Conservation (phyloP, 2,329 filamentous ascomycete species). For the Penicillium sp. region DNA sequence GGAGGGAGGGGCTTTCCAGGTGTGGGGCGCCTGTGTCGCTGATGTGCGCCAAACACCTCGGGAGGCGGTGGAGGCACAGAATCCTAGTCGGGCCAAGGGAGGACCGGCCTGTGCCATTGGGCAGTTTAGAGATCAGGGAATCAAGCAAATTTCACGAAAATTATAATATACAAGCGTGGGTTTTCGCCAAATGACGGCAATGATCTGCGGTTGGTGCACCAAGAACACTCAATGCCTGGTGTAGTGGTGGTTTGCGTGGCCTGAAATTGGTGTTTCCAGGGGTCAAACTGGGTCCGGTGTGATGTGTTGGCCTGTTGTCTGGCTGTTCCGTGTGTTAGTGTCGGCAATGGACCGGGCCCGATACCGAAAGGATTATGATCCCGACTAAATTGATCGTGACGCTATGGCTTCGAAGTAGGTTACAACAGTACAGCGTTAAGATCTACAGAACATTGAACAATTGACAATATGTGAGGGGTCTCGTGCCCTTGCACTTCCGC, state of each 20-base stretch:
- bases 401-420: not conserved
- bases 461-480: not conserved
- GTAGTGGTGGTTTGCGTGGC: not conserved
- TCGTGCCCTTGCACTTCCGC: constrained; percentile 3
- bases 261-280: not conserved
- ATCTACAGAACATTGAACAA: not conserved
- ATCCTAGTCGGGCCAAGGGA: constrained; percentile 35
- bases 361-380: not conserved
- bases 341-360: not conserved
- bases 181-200: not conserved
- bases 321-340: not conserved
- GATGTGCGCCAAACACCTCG: constrained; percentile 34
- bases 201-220: not conserved
- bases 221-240: not conserved
- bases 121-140: constrained; percentile 1
- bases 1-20: constrained; percentile 33
- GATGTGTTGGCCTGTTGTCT: not conserved
- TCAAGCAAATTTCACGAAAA: not conserved
- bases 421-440: no score
- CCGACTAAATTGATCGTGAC: not conserved
- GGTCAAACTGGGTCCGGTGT: not conserved
- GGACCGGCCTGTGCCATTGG: constrained; percentile 24
- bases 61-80: constrained; percentile 35
- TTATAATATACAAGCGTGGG: not conserved
- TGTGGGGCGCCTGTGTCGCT: constrained; percentile 45